Base-by-base conservation (phyloP, 176 grass and related monocot genomes). In the Aegilops speltoides region DNA sequence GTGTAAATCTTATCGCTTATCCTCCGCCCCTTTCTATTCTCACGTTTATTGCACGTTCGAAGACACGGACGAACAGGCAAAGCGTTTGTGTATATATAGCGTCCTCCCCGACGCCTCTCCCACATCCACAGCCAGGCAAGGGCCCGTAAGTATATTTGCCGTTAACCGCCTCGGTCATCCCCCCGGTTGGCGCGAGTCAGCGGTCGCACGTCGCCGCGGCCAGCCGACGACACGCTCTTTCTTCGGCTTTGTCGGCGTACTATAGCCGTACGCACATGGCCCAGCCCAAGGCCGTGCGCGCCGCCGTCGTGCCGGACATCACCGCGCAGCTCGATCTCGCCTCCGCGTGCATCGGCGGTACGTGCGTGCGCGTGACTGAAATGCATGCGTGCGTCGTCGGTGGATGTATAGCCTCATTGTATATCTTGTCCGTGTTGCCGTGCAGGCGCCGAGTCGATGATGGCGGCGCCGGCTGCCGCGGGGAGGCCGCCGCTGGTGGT, bases 201-300 rank as follows among this genome's bases (percentile, higher is more conserved):
- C 77, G 40, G n/a, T 48, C 71, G 8, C 73, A 31, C 73, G 54
- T 54, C 50, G 50, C 22, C 54, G 54, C 71, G 22, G 22, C 75
- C 19, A 22, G 11, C 76, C 52, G 52, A 33, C 31, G 52, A 5
- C 76, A 60, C 29, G 5, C 14, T 78, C 54, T 61, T 79, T 54
- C 50, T 19, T 54, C 68, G 26, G 74, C 46, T 13, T 22, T 61
- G 77, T 17, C 32, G 16, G 50, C 50, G 50, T 54, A 7, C 48
- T 52, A 52, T 17, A 52, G 48, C 7, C 31, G 11, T 15, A 7
- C 75, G 20, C 15, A 40, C 6, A 87, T 86, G 85, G 87, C 89
- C 26, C 84, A 84, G 80, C 78, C 85, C 54, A 98, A 93, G 79
- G 93, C 91, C 61, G 93, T 73, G 13, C 82, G 79, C 78, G 89